Base-by-base conservation (phyloP, 768 basidiomycete species). In the Lactarius tabidus region DNA sequence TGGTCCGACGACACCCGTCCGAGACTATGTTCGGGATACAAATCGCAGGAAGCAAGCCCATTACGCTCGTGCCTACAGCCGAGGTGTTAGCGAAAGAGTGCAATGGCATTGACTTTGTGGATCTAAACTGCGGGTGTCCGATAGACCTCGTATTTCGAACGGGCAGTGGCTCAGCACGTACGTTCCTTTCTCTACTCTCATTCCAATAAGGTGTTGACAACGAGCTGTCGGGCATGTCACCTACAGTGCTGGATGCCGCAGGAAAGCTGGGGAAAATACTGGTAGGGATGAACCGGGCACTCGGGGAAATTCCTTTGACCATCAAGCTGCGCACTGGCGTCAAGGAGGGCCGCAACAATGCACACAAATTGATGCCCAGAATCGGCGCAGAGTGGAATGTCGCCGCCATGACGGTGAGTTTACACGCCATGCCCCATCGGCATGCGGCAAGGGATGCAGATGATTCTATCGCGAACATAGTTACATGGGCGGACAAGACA, bases 111-210 rank as follows among this genome's bases (percentile, higher is more conserved):
- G 93, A 98, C 72, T 98, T 97, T 71, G 91, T 95, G 1, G 95
- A 99, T 72, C 77, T 98, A 68, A 99, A 99, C 72, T 92, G 93
- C 75, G 95, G 95, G 8, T 98, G 97, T 75, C 97, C 97, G 4
- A 98, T 98, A 70, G 97, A 99, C 75, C 79, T 98, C 51, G 92
- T 99, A 1, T 97, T 95, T 78, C 90, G 90, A 71, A 83, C 84
- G 17, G 95, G 95, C 3, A 94, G 93, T 62, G 95, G 95, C 0
- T 91, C 90, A 63, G 95, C 95, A 31, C 75, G 94, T 95, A 71
- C 58, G 90, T 87, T 9, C 54, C 53, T 28, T 51, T 51, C 48
- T 17, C 43, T 45, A 7, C 35, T 52, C 52, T 14, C 26, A 14
- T 12, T n/a, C 39, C 48, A 18, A 10, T 65, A 28, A 33, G 9